These are phyloP conservation scores for Rhodomyrtus psidioides DNA, from an alignment of 441 rosid species.

Conservation along the genomic window DNA sequence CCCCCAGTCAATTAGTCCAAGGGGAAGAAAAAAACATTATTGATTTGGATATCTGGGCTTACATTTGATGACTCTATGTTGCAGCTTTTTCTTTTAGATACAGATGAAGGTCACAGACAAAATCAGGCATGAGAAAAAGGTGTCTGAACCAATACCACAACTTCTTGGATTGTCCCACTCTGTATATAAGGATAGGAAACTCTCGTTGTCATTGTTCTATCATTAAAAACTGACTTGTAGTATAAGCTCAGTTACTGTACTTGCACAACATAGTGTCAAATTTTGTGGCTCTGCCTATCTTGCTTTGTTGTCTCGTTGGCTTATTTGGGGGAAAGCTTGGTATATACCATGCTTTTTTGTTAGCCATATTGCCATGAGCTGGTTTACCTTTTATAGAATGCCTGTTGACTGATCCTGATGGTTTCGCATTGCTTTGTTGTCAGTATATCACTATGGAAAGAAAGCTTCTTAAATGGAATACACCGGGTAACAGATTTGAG, in stretches of 20 bases:
- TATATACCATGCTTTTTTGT: not conserved
- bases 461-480: constrained; percentile 60
- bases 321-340: not conserved
- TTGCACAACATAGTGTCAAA: not conserved
- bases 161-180: not conserved
- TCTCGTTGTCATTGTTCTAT: not conserved
- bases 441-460: constrained; percentile 75
- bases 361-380: not conserved
- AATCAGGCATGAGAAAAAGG: not conserved
- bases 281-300: not conserved
- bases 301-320: not conserved
- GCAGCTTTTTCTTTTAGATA: not conserved
- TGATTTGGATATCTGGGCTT: not conserved
- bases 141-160: not conserved
- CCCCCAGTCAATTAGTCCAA: not conserved
- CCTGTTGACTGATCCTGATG: not conserved
- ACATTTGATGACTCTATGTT: not conserved
- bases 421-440: not conserved
- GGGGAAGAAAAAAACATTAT: not conserved
- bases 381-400: not conserved
- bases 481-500: constrained; percentile 76
- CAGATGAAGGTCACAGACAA: not conserved
- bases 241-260: not conserved
- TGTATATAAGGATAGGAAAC: not conserved
- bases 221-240: not conserved